Conservation (phyloP, 306 rosid genomes). For the Sicyos edulis region DNA sequence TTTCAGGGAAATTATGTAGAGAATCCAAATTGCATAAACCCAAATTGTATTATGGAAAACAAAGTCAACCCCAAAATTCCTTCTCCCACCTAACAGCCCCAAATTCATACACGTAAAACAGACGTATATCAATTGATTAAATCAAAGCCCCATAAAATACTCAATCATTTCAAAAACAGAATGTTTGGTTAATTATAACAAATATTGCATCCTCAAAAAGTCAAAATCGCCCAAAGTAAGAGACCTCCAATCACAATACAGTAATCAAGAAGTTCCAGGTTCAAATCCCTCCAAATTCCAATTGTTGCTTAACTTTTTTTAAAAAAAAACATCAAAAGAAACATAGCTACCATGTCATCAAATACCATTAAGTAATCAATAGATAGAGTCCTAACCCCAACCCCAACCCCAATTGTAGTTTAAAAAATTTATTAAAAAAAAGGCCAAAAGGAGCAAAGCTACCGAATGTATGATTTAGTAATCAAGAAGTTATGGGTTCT, state of each 20-base stretch:
- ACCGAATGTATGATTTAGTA: no score
- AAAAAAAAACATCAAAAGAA: no score
- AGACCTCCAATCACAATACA: not conserved
- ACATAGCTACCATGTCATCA: no score
- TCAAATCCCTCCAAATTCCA: no score
- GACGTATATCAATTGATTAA: not conserved
- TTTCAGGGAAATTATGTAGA: not conserved
- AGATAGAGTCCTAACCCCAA: no score
- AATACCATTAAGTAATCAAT: no score
- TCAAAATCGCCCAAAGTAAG: not conserved
- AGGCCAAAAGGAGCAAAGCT: no score
- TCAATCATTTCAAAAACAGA: not conserved
- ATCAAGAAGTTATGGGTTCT: no score
- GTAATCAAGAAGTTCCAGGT: no score
- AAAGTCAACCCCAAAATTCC: conserved; percentile 2
- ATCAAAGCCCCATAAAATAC: not conserved
- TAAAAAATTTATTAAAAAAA: no score
- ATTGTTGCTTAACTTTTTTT: no score
- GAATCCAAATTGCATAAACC: not conserved
- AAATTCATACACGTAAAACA: not conserved
- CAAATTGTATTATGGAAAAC: not conserved
- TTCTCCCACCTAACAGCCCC: not conserved
- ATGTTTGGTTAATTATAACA: not conserved
- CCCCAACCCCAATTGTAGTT: no score
- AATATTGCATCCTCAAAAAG: conserved; percentile 1